These are phyloP conservation scores for Nakazawaea wyomingensis DNA, from an alignment of 805 yeast species.

Conservation along the genomic window DNA sequence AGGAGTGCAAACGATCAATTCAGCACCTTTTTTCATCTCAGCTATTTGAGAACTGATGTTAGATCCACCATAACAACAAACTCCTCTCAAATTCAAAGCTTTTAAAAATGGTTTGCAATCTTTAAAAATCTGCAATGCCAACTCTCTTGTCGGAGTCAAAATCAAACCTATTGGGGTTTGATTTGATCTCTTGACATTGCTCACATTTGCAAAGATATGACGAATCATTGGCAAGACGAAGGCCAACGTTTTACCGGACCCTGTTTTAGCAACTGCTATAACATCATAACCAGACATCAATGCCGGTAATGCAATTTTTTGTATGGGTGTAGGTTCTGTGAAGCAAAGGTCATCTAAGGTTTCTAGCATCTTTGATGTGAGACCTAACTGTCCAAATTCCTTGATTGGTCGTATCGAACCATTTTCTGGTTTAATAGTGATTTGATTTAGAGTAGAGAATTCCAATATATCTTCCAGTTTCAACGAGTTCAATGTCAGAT, in stretches of 20 bases:
- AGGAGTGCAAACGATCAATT: constrained; percentile 88
- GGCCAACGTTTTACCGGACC: constrained; percentile 92
- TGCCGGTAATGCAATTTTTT: constrained; percentile 85
- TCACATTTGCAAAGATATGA: constrained; percentile 70
- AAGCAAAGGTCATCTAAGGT: constrained; percentile 50
- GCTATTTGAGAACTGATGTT: constrained; percentile 79
- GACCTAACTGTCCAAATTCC: constrained; percentile 79
- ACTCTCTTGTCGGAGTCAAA: constrained; percentile 88
- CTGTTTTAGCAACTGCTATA: constrained; percentile 93
- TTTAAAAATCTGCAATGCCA: constrained; percentile 76
- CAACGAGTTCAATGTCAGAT: constrained; percentile 49
- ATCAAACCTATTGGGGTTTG: constrained; percentile 77
- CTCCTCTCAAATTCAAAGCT: constrained; percentile 43
- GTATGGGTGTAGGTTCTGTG: constrained; percentile 76
- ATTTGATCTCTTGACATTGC: constrained; percentile 27
- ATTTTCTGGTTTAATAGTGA: constrained; percentile 52
- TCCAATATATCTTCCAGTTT: constrained; percentile 51
- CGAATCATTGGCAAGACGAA: constrained; percentile 80
- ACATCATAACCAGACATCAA: constrained; percentile 87
- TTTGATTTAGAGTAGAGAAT: constrained; percentile 56
- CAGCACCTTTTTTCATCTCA: constrained; percentile 69
- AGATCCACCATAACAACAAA: constrained; percentile 91
- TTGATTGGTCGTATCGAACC: constrained; percentile 59
- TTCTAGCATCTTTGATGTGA: constrained; percentile 53
- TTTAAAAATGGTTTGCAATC: constrained; percentile 59